These are phyloP conservation scores for Nakazawaea anatomiae DNA, from an alignment of 805 yeast species.

Conservation along the genomic window DNA sequence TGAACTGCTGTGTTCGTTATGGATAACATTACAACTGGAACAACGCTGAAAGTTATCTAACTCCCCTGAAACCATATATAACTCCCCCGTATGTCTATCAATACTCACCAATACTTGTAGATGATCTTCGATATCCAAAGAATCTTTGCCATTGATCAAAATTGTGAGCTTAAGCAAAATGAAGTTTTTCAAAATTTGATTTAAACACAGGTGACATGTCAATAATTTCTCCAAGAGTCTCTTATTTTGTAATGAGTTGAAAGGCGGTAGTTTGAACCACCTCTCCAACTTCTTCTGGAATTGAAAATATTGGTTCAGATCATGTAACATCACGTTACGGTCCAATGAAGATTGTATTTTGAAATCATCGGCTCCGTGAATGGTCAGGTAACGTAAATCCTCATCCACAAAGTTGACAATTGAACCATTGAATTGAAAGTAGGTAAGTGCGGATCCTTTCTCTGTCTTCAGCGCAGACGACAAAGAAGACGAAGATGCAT, in stretches of 20 bases:
- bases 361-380: constrained; percentile 21
- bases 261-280: constrained; percentile 32
- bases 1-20: background rate
- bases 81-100: constrained; percentile 27
- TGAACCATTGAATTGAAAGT: constrained; percentile 19
- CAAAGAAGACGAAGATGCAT: background rate
- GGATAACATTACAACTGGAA: constrained; percentile 2
- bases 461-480: too few relatives aligned
- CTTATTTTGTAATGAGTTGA: constrained; percentile 23
- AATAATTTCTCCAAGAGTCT: constrained; percentile 27
- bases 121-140: constrained; percentile 10
- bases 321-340: constrained; percentile 16
- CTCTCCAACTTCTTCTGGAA: constrained; percentile 23
- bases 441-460: too few relatives aligned
- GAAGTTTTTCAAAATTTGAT: constrained; percentile 21
- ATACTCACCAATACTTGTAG: constrained; percentile 21
- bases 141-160: constrained; percentile 22
- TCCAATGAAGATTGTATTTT: constrained; percentile 11
- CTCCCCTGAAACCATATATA: constrained; percentile 26
- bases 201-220: constrained; percentile 23
- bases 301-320: constrained; percentile 19
- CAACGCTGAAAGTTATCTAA: constrained; percentile 16
- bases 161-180: constrained; percentile 23
- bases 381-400: constrained; percentile 22
- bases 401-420: constrained; percentile 22